phyloP scores from a whole-genome alignment of 768 basidiomycete genomes.

The Tubosaeta brunneosetosa region DNA sequence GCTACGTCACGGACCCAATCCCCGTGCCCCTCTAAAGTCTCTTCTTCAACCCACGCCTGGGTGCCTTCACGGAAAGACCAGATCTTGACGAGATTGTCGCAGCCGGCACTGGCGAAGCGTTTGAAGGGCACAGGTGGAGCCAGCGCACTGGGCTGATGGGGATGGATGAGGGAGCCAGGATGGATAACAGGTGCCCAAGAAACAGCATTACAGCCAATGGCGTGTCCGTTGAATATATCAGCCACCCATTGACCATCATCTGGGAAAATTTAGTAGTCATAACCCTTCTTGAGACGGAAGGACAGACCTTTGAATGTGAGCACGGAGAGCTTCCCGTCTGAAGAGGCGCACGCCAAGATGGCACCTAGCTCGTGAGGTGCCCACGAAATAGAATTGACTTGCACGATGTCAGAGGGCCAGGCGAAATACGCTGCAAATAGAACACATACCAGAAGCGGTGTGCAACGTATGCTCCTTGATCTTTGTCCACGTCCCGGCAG shows the following conservation, averaged over 20 bases:
- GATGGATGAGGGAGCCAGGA: conserved; percentile 78
- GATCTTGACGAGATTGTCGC: conserved; percentile 92
- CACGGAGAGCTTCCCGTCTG: conserved; percentile 95
- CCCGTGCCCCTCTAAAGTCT: conserved; percentile 84
- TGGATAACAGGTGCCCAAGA: conserved; percentile 95
- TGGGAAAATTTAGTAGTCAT: conserved; percentile 27
- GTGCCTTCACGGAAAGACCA: conserved; percentile 88
- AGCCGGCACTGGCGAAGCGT: conserved; percentile 93
- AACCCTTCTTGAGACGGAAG: background rate
- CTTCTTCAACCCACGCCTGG: conserved; percentile 89
- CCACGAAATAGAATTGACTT: conserved; percentile 98
- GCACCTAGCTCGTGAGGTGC: conserved; percentile 98
- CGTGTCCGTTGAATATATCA: conserved; percentile 92
- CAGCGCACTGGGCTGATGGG: conserved; percentile 44
- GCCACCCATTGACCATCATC: conserved; percentile 97
- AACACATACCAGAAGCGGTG: conserved; percentile 79
- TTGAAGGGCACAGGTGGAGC: conserved; percentile 58
- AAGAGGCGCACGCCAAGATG: conserved; percentile 93
- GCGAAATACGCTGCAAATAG: background rate
- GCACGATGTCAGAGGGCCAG: background rate
- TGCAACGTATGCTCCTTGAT: conserved; percentile 96
- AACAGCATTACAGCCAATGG: conserved; percentile 94
- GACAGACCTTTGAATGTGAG: conserved; percentile 92
- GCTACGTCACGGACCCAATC: conserved; percentile 99
- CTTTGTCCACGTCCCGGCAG: conserved; percentile 75